These are phyloP conservation scores for Macrolepiota fuliginosa DNA, from an alignment of 768 basidiomycete species.

Conservation along the genomic window DNA sequence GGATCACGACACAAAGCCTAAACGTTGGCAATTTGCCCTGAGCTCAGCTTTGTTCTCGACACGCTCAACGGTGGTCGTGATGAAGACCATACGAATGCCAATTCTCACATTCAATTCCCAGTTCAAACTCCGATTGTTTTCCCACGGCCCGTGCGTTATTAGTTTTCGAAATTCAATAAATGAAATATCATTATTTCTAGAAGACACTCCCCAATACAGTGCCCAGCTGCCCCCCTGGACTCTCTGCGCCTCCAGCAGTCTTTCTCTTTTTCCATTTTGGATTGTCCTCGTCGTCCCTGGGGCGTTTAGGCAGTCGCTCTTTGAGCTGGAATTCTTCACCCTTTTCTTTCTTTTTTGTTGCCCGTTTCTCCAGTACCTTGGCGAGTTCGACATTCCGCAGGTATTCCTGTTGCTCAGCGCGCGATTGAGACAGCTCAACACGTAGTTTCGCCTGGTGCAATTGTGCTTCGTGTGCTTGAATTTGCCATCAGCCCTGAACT, in stretches of 20 bases:
- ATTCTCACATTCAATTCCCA: slow-evolving; percentile 17
- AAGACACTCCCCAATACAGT: slow-evolving; percentile 53
- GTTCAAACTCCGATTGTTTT: slow-evolving; percentile 44
- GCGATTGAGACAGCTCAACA: slow-evolving; percentile 85
- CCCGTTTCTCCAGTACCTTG: slow-evolving; percentile 79
- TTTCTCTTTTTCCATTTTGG: slow-evolving; percentile 30
- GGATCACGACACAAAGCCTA: slow-evolving; percentile 53
- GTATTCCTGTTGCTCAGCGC: slow-evolving; percentile 88
- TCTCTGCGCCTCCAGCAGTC: slow-evolving; percentile 8
- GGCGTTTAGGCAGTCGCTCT: slow-evolving; percentile 25
- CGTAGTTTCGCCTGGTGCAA: slow-evolving; percentile 87
- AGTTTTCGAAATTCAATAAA: neutral
- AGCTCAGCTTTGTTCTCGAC: slow-evolving; percentile 21
- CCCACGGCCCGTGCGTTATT: slow-evolving; percentile 31
- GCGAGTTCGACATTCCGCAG: slow-evolving; percentile 93
- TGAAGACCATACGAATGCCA: slow-evolving; percentile 32
- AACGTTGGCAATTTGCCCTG: slow-evolving; percentile 33
- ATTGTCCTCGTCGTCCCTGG: slow-evolving; percentile 19
- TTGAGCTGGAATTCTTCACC: slow-evolving; percentile 50
- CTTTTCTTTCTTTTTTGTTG: slow-evolving; percentile 57
- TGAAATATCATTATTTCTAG: slow-evolving; percentile 24
- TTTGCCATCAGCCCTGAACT: neutral
- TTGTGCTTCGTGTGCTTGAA: slow-evolving; percentile 87
- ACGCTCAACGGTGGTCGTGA: slow-evolving; percentile 60
- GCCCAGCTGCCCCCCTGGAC: slow-evolving; percentile 25